Conservation (phyloP, 805 yeast species). For the Saccharomycopsis synnaedendra region DNA sequence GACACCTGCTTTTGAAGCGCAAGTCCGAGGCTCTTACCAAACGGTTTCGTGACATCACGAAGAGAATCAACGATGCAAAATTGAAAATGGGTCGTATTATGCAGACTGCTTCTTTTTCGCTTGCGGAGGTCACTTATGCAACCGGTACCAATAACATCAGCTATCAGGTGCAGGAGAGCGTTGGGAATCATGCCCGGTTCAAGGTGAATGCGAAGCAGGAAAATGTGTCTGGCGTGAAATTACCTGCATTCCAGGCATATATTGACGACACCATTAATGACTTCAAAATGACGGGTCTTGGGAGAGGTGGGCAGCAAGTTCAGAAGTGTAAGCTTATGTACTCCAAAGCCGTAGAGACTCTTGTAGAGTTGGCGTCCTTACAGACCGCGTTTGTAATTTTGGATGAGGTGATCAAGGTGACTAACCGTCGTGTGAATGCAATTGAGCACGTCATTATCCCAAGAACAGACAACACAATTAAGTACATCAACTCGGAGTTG, state of each 20-base stretch:
- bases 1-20: constrained; percentile 85
- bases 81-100: constrained; percentile 96
- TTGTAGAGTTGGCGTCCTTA: constrained; percentile 89
- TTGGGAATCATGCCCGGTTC: constrained; percentile 73
- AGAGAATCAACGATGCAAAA: constrained; percentile 87
- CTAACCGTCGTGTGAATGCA: constrained; percentile 97
- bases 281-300: constrained; percentile 91
- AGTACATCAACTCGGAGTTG: constrained; percentile 85
- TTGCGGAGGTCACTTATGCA: constrained; percentile 95
- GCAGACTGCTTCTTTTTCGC: constrained; percentile 96
- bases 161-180: constrained; percentile 92
- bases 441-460: constrained; percentile 98
- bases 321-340: constrained; percentile 89
- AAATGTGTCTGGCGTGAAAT: constrained; percentile 89
- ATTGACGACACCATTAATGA: constrained; percentile 82
- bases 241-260: constrained; percentile 85
- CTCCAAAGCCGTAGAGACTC: constrained; percentile 92
- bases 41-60: constrained; percentile 91
- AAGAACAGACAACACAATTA: constrained; percentile 91
- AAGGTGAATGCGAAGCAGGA: constrained; percentile 87
- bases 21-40: constrained; percentile 95
- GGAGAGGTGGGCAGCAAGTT: constrained; percentile 97
- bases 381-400: constrained; percentile 94
- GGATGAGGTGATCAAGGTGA: constrained; percentile 96
- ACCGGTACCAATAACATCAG: constrained; percentile 86